Base-by-base conservation (phyloP, 495 filamentous ascomycete species). In the Podospora appendiculata region DNA sequence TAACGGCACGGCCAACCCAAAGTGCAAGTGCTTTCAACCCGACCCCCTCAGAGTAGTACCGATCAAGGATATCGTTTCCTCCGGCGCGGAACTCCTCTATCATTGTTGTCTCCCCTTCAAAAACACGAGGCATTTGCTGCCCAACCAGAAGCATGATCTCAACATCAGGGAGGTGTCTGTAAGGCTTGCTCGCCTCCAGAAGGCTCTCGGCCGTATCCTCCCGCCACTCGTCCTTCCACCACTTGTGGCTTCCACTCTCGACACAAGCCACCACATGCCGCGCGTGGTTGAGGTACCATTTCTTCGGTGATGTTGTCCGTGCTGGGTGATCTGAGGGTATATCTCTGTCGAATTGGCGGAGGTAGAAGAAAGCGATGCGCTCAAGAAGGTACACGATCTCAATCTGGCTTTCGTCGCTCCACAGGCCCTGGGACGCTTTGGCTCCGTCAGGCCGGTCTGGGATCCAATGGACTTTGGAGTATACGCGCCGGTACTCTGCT, bases 21-120 rank as follows among this genome's bases (percentile, higher is more conserved):
- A 51, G 3, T 17, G 58, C 56, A 4, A 19, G 50, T 3, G 11
- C 14, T 4, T 14, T 8, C 13, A 57, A 18, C 25, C 54, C 50
- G 8, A 57, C 17, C 0, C 47, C 38, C 33, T 34, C 60, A 32
- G 7, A 54, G 46, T 77, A 74, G 25, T 69, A 70, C n/a, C 57
- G 47, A 12, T 62, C 50, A 0, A 79, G 57, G 38, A 71, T 47
- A 16, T 65, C 54, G n/a, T 72, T 59, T 25, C 25, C 25, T 2
- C 5, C 25, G 4, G 52, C 40, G 12, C 52, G 58, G 41, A 75
- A 54, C 35, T 62, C 43, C 32, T 79, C 72, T 25, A 25, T 25
- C 8, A 72, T 59, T 0, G 58, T 61, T 1, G 40, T 52, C 25
- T 75, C 58, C 3, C 70, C 67, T 0, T 67, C 58, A 7, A 78